Evolutionary conservation across 169 alveolate genomes (phyloP).

Genomic region (Plasmodium billcollinsi): DNA sequence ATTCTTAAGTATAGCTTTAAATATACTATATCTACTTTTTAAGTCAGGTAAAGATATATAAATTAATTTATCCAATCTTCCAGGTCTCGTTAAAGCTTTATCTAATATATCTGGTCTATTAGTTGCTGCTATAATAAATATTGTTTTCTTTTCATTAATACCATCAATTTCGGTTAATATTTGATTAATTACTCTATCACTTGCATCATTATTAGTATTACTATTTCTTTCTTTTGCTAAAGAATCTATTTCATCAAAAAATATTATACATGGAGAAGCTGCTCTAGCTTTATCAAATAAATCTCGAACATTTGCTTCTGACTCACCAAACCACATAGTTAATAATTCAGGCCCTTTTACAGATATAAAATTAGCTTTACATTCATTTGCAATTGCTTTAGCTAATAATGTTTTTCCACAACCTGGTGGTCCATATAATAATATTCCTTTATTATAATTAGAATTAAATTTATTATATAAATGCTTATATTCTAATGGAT

Average conservation of each 20-base stretch:
- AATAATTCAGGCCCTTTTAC: constrained; percentile 89
- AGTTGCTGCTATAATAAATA: constrained; percentile 96
- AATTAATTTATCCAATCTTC: constrained; percentile 93
- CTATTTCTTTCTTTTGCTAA: constrained; percentile 94
- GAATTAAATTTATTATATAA: constrained; percentile 88
- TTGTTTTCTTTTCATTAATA: constrained; percentile 92
- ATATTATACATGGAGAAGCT: constrained; percentile 93
- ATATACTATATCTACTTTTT: constrained; percentile 91
- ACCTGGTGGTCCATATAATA: constrained; percentile 95
- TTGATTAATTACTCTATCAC: constrained; percentile 95
- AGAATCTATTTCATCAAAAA: constrained; percentile 99
- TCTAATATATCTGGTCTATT: constrained; percentile 96
- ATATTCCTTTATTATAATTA: constrained; percentile 88
- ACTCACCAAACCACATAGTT: constrained; percentile 89
- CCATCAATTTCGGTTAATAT: constrained; percentile 97
- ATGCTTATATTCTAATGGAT: constrained; percentile 88
- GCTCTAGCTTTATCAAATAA: constrained; percentile 88
- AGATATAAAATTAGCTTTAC: constrained; percentile 90
- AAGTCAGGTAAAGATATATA: constrained; percentile 96
- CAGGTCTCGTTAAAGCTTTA: constrained; percentile 96
- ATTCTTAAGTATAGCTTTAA: constrained; percentile 93
- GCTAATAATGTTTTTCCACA: constrained; percentile 97
- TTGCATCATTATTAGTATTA: constrained; percentile 94
- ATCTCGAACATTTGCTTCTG: constrained; percentile 88
- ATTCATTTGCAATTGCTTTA: constrained; percentile 93